A percentile compares a stretch with the other conserved stretches of the same genome.
Conservation (phyloP, 768 basidiomycete species). For the Dioszegia hungarica region DNA sequence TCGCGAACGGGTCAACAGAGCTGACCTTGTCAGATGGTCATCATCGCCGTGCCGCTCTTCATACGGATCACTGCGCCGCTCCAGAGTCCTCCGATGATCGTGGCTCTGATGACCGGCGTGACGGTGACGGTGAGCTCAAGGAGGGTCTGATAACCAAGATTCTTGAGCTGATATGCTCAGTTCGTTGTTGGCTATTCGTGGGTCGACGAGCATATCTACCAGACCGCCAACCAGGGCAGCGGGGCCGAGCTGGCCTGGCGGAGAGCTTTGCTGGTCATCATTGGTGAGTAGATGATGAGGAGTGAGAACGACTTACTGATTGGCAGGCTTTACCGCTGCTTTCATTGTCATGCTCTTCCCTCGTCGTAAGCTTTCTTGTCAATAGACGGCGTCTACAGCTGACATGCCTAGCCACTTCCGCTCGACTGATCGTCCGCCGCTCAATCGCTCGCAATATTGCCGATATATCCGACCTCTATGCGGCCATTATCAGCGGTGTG, state of each 20-base stretch:
- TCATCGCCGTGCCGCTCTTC: slow-evolving; percentile 55
- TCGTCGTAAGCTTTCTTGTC: slow-evolving; percentile 13
- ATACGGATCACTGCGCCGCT: slow-evolving; percentile 54
- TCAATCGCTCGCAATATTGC: slow-evolving; percentile 52
- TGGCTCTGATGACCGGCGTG: slow-evolving; percentile 44
- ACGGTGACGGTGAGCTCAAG: slow-evolving; percentile 50
- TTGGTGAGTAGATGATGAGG: slow-evolving; percentile 49
- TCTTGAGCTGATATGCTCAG: slow-evolving; percentile 21
- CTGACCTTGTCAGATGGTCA: slow-evolving; percentile 45
- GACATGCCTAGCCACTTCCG: slow-evolving; percentile 49
- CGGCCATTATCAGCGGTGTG: slow-evolving; percentile 40
- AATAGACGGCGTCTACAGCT: background rate
- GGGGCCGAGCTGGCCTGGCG: slow-evolving; percentile 58
- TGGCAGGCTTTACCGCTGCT: slow-evolving; percentile 53
- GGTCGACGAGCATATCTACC: slow-evolving; percentile 56
- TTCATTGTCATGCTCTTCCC: slow-evolving; percentile 59
- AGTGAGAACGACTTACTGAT: too few species aligned
- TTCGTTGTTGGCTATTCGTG: slow-evolving; percentile 59
- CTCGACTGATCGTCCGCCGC: slow-evolving; percentile 54
- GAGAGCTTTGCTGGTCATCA: slow-evolving; percentile 55
- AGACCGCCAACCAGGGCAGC: slow-evolving; percentile 55
- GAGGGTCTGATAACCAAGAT: background rate
- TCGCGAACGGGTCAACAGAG: background rate
- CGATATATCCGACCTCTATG: slow-evolving; percentile 53
- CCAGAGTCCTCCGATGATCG: slow-evolving; percentile 18